Evolutionary conservation across 2,329 filamentous ascomycete species (phyloP), one percentile per base, ranked within the genome.

Genomic region (Cercospora zeae-maydis): DNA sequence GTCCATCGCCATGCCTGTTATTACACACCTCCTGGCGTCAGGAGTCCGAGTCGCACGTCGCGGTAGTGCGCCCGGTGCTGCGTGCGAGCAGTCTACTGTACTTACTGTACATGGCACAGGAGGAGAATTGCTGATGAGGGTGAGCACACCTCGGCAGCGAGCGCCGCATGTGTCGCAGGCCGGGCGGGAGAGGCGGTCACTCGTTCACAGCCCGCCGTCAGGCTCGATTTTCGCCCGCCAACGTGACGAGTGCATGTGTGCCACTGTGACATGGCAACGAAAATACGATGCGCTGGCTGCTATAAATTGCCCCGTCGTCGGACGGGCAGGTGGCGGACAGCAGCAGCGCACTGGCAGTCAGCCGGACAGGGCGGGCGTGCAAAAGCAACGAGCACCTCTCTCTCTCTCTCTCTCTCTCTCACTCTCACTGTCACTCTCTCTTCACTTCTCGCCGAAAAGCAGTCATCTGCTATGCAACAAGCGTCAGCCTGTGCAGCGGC

Each of bases 231-330:
- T 45, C 58, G 27, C 58, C 58, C 49, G 53, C 24, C 27, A 37
- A 45, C 45, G 58, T 53, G 58, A 51, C 58, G 13, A 16, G 39
- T 45, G 56, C 56, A 49, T 36, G 39, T 31, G 56, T 55, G 31
- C n/a, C 62, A 36, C 27, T 37, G 45, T 56, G 3, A 27, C 58
- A 55, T 61, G 19, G 31, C 57, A 51, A 45, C 59, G 45, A 47
- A 9, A 57, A 56, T 59, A 52, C 61, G 34, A 39, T 52, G 36
- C 51, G 62, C 58, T 59, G 51, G 57, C 58, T 63, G 37, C 57
- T 45, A 37, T 11, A 36, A 24, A 21, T 54, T 49, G 52, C 33
- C 58, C 37, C 33, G 30, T 49, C 51, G 58, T 34, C 34, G 47
- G 11, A 7, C 27, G 19, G 36, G n/a, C n/a, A 8, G 7, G 53